Evolutionary conservation across 345 rosid species (phyloP).

Genomic region (Eucalyptus erythrocorys): DNA sequence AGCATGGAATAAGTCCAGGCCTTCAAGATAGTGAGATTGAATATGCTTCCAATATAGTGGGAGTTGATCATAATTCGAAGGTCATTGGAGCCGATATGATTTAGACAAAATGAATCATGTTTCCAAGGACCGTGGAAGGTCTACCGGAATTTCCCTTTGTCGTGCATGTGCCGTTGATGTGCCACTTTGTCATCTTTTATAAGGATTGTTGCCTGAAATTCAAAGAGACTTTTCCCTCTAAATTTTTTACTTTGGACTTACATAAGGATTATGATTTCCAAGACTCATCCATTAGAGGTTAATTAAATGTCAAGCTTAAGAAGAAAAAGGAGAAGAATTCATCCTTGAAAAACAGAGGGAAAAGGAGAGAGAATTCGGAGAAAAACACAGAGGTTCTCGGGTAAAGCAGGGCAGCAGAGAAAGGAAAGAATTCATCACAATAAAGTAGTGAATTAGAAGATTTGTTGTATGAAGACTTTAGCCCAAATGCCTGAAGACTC

Average conservation of each 20-base stretch:
- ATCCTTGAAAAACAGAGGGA: neutral
- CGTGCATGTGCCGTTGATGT: rapidly evolving
- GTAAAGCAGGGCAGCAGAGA: neutral
- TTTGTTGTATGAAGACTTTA: neutral
- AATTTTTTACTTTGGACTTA: neutral
- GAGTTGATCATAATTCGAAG: neutral
- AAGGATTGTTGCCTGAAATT: neutral
- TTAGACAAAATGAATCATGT: neutral
- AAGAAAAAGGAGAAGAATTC: neutral
- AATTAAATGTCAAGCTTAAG: neutral
- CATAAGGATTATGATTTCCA: neutral
- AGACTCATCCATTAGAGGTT: neutral
- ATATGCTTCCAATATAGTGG: neutral
- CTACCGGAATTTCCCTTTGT: neutral
- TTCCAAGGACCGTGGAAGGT: neutral
- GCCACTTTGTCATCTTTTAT: neutral
- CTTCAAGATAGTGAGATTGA: neutral
- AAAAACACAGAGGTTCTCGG: neutral
- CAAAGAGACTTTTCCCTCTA: neutral
- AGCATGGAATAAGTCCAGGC: neutral
- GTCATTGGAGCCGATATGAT: neutral
- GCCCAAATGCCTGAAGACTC: neutral
- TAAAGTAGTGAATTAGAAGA: neutral
- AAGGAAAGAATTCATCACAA: neutral
- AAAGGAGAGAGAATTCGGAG: neutral